Conservation (phyloP, 1,284 basidiomycete genomes). For the Lentinula novae-zelandiae region DNA sequence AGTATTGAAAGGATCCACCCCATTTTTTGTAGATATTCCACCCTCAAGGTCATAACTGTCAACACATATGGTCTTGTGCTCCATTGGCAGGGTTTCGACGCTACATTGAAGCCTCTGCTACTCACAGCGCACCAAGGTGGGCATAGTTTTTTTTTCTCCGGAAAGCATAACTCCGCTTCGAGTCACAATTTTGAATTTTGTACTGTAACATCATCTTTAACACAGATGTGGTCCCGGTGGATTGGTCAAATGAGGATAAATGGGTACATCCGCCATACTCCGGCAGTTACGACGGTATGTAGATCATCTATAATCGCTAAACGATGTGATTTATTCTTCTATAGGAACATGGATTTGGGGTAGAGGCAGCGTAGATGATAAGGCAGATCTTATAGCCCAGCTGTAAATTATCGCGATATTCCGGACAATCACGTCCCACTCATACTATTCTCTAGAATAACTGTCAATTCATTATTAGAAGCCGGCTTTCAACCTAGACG, state of each 20-base stretch:
- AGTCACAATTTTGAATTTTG: neutral
- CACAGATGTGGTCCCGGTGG: constrained; percentile 58
- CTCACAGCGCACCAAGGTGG: constrained; percentile 46
- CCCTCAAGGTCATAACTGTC: constrained; percentile 47
- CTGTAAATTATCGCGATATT: constrained; percentile 32
- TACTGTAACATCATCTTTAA: neutral
- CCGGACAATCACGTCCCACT: neutral
- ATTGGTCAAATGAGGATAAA: constrained; percentile 40
- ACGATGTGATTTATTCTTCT: neutral
- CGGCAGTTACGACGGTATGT: constrained; percentile 41
- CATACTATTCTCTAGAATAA: constrained; percentile 20
- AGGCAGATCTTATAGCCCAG: constrained; percentile 54
- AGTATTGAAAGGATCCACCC: neutral
- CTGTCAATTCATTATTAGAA: constrained; percentile 40
- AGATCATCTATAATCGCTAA: constrained; percentile 7
- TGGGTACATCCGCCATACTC: constrained; percentile 54
- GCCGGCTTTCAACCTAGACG: constrained; percentile 40
- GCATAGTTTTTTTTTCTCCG: neutral
- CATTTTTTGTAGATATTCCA: constrained; percentile 1
- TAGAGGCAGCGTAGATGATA: constrained; percentile 61
- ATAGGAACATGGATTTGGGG: constrained; percentile 58
- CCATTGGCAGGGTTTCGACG: constrained; percentile 55
- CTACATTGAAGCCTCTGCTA: constrained; percentile 54
- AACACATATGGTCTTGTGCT: constrained; percentile 62
- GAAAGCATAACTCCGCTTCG: neutral